A percentile compares a stretch with the other conserved stretches of the same genome.
Evolutionary conservation across 441 rosid species (phyloP).

Genomic region (Sinapis alba): DNA sequence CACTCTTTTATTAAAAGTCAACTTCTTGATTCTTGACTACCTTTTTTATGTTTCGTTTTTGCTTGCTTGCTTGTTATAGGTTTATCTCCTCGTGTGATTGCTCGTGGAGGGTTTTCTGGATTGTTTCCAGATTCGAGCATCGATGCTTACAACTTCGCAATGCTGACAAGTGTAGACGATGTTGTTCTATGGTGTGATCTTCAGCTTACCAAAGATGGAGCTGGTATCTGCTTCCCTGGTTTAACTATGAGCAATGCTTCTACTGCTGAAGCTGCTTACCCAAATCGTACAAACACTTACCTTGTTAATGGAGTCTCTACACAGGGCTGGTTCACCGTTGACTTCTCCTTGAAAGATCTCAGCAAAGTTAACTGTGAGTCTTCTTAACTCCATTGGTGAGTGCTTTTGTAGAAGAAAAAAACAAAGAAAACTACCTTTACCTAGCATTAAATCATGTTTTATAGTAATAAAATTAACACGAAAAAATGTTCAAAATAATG

Average conservation of each 20-base stretch:
- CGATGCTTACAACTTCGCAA: slow-evolving; percentile 52
- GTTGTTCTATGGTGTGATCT: slow-evolving; percentile 74
- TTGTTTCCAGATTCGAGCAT: slow-evolving; percentile 69
- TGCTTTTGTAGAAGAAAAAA: neutral
- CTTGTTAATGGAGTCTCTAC: slow-evolving; percentile 55
- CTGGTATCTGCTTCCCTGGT: slow-evolving; percentile 77
- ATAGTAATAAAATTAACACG: neutral
- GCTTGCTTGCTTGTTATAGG: slow-evolving; percentile 17
- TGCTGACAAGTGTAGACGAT: slow-evolving; percentile 33
- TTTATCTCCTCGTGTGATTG: slow-evolving; percentile 58
- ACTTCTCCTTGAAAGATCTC: slow-evolving; percentile 55
- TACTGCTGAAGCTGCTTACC: neutral
- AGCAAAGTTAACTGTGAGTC: slow-evolving; percentile 48
- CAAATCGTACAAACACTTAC: slow-evolving; percentile 34
- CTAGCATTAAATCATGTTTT: too few relatives aligned
- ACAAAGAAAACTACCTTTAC: neutral
- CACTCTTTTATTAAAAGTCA: neutral
- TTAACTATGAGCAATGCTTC: slow-evolving; percentile 62
- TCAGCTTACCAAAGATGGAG: slow-evolving; percentile 74
- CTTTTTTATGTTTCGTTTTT: neutral
- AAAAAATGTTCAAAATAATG: too few relatives aligned
- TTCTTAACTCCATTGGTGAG: neutral
- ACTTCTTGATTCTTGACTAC: neutral
- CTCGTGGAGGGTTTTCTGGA: slow-evolving; percentile 95
- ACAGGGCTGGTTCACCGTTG: slow-evolving; percentile 70